Evolutionary conservation across 2,329 filamentous ascomycete genomes (phyloP).

Genomic region (Sclerotinia glacialis): DNA sequence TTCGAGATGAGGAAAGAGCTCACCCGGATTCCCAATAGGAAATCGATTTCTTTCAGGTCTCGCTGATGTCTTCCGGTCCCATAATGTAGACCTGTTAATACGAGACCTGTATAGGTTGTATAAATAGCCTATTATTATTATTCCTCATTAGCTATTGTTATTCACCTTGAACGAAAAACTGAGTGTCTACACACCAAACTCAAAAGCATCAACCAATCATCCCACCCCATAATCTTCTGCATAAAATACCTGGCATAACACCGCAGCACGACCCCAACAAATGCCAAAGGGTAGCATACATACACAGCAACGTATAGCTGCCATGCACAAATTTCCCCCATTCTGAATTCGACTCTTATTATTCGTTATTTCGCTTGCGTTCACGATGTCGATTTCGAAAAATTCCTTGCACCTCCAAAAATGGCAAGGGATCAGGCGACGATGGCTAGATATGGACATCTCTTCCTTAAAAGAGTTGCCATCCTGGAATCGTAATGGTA

Average conservation of each 20-base stretch:
- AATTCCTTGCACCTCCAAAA: neutral
- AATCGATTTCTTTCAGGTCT: neutral
- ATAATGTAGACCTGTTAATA: neutral
- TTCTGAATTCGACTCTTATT: neutral
- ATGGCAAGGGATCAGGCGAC: neutral
- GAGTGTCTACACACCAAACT: neutral
- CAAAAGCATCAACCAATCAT: conserved; percentile 9
- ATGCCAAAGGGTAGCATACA: conserved; percentile 1
- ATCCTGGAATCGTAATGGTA: neutral
- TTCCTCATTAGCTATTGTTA: neutral
- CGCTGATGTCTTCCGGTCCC: neutral
- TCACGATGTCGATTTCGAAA: neutral
- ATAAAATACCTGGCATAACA: conserved; percentile 41
- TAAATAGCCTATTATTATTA: neutral
- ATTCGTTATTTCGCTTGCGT: neutral
- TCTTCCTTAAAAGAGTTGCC: neutral
- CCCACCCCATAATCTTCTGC: conserved; percentile 6
- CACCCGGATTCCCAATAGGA: neutral
- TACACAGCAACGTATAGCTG: neutral
- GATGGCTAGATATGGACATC: neutral
- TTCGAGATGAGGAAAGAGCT: neutral
- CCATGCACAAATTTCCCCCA: neutral
- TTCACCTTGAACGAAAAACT: too few species aligned
- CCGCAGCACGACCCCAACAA: neutral
- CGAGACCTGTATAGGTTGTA: neutral